Evolutionary conservation across 106 monocot genomes (phyloP).

Genomic region (Dendrobium huoshanense): DNA sequence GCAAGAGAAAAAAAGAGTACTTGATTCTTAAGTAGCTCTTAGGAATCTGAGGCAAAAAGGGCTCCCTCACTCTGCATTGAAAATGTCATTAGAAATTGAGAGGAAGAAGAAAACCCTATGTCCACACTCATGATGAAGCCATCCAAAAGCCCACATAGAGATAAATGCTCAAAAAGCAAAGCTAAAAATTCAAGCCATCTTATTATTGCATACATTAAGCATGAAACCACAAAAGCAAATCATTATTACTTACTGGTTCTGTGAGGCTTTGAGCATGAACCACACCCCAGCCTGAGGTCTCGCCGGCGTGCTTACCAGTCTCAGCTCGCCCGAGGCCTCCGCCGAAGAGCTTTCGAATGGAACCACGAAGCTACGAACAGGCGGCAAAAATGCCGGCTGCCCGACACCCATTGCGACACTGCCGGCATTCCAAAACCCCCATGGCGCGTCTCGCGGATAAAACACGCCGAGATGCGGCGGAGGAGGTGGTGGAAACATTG

Average conservation of each 20-base stretch:
- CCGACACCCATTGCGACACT: background rate
- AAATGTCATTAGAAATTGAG: background rate
- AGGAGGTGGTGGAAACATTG: background rate
- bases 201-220: background rate
- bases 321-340: background rate
- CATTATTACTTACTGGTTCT: constrained; percentile 38
- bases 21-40: constrained; percentile 56
- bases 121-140: background rate
- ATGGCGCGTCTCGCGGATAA: constrained; percentile 9
- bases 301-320: constrained; percentile 23
- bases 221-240: background rate
- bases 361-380: background rate
- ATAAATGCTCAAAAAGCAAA: background rate
- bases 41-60: constrained; percentile 53
- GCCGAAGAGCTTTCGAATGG: background rate
- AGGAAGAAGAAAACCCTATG: constrained; percentile 1
- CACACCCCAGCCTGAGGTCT: constrained; percentile 31
- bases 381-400: background rate
- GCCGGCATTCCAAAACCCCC: constrained; percentile 2
- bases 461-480: background rate
- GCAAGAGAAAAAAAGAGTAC: constrained; percentile 13
- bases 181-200: background rate
- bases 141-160: background rate
- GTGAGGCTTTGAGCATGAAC: constrained; percentile 42
- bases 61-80: constrained; percentile 39